Conservation (phyloP, 768 basidiomycete species). For the Macrolepiota dolichaula region DNA sequence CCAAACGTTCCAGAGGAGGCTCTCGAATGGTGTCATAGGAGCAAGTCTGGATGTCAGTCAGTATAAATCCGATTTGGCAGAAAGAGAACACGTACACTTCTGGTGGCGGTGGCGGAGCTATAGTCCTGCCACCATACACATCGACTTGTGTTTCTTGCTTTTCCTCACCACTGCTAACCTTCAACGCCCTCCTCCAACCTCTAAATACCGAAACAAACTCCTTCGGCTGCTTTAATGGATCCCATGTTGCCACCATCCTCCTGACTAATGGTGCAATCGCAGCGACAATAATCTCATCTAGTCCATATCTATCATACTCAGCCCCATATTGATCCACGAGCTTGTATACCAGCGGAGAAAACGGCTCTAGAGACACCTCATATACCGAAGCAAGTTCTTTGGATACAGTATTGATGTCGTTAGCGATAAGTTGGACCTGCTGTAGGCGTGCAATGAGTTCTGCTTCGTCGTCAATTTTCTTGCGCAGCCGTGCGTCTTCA, state of each 20-base stretch:
- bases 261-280: constrained; percentile 85
- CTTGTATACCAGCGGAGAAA: constrained; percentile 68
- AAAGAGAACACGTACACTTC: constrained; percentile 23
- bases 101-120: constrained; percentile 27
- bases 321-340: constrained; percentile 64
- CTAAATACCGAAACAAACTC: constrained; percentile 63
- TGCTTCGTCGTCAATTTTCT: constrained; percentile 73
- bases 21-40: constrained; percentile 94
- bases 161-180: constrained; percentile 49
- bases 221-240: constrained; percentile 77
- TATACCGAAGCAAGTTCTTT: constrained; percentile 63
- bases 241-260: constrained; percentile 72
- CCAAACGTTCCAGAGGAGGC: constrained; percentile 93
- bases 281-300: constrained; percentile 93
- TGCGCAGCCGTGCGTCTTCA: constrained; percentile 70
- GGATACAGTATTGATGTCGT: constrained; percentile 63
- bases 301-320: constrained; percentile 74
- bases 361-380: constrained; percentile 69
- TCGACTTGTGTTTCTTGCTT: constrained; percentile 45
- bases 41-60: constrained; percentile 33
- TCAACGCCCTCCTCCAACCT: constrained; percentile 66
- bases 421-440: constrained; percentile 70
- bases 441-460: constrained; percentile 75
- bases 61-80: background rate
- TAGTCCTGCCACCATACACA: constrained; percentile 49